Evolutionary conservation across 495 filamentous ascomycete species (phyloP).

Genomic region (Letharia lupina): DNA sequence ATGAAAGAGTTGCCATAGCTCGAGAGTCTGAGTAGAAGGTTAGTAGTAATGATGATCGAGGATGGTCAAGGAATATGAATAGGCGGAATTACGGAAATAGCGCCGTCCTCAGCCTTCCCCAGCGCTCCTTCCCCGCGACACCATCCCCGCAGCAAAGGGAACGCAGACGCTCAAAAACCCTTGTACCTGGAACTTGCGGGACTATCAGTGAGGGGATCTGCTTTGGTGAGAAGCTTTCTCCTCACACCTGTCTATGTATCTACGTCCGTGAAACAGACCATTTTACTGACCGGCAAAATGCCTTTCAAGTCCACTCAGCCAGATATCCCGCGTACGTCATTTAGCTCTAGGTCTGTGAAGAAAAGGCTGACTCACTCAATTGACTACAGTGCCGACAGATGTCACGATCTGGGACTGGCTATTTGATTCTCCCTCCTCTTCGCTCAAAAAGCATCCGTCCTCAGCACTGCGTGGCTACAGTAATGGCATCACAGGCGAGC

Average conservation of each 20-base stretch:
- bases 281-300: constrained; percentile 11
- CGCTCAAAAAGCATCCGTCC: constrained; percentile 30
- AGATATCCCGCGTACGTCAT: constrained; percentile 30
- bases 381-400: constrained; percentile 39
- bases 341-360: neutral
- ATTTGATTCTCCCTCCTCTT: constrained; percentile 46
- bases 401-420: constrained; percentile 53
- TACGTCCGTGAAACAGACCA: too few species aligned
- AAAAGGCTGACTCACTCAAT: constrained; percentile 9
- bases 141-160: neutral
- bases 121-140: neutral
- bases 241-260: neutral
- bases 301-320: constrained; percentile 35
- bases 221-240: neutral
- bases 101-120: too few species aligned
- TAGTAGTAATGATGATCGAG: too few species aligned
- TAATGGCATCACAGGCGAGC: constrained; percentile 47
- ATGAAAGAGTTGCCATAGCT: neutral
- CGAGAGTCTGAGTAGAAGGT: neutral
- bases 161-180: neutral
- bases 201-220: neutral
- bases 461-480: constrained; percentile 43
- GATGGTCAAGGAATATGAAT: neutral
- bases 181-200: neutral
- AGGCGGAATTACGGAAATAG: constrained; percentile 4